Evolutionary conservation across 371 early-diverging fungal species (phyloP).

Genomic region (Mortierella sp.): DNA sequence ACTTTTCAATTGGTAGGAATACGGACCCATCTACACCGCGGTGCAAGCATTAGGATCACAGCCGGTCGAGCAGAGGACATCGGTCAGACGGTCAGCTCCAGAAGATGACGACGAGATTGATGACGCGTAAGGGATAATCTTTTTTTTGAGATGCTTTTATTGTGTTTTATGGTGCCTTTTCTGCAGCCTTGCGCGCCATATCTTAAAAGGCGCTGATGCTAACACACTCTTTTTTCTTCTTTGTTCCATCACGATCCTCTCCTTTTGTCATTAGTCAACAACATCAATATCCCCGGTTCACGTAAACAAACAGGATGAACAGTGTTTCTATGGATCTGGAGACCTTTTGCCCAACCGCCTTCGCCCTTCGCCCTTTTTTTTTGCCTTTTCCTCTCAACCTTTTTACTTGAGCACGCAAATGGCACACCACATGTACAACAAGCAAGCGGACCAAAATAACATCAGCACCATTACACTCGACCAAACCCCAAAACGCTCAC

Average conservation of each 20-base stretch:
- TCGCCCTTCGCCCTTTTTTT: not conserved
- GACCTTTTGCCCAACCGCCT: not conserved
- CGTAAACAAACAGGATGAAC: not conserved
- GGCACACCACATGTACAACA: not conserved
- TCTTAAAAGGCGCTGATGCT: not conserved
- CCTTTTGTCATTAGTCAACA: not conserved
- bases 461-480: not conserved
- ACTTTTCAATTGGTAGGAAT: constrained; percentile 67
- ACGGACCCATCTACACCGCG: constrained; percentile 83
- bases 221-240: not conserved
- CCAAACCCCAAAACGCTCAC: not conserved
- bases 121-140: constrained; percentile 22
- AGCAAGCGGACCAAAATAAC: not conserved
- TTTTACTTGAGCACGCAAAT: not conserved
- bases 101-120: constrained; percentile 66
- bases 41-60: constrained; percentile 58
- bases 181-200: not conserved
- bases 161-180: not conserved
- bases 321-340: not conserved
- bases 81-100: constrained; percentile 67
- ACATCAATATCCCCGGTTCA: not conserved
- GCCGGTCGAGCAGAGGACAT: constrained; percentile 62
- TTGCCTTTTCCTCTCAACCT: not conserved
- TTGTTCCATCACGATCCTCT: not conserved
- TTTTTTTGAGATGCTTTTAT: not conserved